Base-by-base conservation (phyloP, 1,139 yeast genomes). In the Blastobotrys illinoisensis region DNA sequence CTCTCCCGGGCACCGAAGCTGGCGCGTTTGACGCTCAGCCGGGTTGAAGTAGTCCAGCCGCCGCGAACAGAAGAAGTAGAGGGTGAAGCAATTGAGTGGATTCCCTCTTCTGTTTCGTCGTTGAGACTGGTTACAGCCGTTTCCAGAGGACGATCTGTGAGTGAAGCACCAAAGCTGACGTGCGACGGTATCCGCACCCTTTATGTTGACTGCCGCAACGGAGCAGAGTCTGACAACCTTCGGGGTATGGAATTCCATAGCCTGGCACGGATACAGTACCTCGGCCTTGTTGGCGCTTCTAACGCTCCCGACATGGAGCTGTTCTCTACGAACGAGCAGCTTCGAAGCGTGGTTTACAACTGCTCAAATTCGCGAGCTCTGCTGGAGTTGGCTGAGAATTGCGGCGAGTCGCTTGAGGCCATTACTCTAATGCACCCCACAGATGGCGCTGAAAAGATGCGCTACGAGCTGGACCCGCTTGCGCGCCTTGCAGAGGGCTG, bases 321-420 rank as follows among this genome's bases (percentile, higher is more conserved):
- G 47, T 55, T 55, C 14, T 19, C 48, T 20, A 13, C n/a, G 16
- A 55, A 55, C 46, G 47, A 54, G 23, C 44, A 44, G 19, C 46
- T 55, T 21, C 46, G 48, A 20, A 44, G 56, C 9, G 56, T 55
- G 9, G 51, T 47, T 11, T 55, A 53, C 50, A 53, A 53, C 24
- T 55, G 58, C 44, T 23, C 54, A 7, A 44, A 52, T 16, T 5
- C 14, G 4, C 46, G n/a, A 2, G 58, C 54, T 9, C n/a, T 55
- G 7, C 13, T 18, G 9, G 54, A 56, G 1, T 26, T 55, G 21
- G 54, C 49, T 2, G 47, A 49, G 9, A 21, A n/a, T 13, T 53
- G 52, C 21, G 53, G 54, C 7, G 24, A 14, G 1, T 32, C 44
- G 9, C 47, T 55, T 1, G 54, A 55, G 28, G 51, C 40, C 11